Evolutionary conservation across 2,329 filamentous ascomycete genomes (phyloP), one percentile per base, ranked within the genome.

Genomic region (Diaporthe australafricana): DNA sequence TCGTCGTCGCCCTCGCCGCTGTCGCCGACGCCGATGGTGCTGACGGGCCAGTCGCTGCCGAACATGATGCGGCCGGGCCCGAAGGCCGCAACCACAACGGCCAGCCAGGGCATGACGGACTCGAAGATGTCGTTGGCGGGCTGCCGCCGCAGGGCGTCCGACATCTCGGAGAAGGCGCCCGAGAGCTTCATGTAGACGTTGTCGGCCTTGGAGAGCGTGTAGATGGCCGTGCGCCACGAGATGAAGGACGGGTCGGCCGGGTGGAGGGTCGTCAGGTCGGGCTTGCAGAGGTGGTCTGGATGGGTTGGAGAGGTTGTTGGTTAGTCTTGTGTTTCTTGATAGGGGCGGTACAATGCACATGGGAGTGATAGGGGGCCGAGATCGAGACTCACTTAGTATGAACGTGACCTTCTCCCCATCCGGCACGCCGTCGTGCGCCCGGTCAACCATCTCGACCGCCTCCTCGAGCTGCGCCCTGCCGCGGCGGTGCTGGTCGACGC

Each of bases 41-140:
- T 97, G 0, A 98, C 92, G 2, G 96, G 95, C 96, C 96, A 98
- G 81, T 98, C 95, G 75, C 93, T 95, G 30, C 92, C 95, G 81
- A 96, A 98, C 92, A 98, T 95, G 79, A 96, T 87, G 74, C 94
- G 87, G 27, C 85, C 79, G 0, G 92, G 83, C 1, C 93, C 91
- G 78, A 98, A 98, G 1, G 88, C 88, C 35, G 90, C 88, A 67
- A 97, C 88, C 0, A 95, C 84, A 67, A 92, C 89, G 73, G 91
- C 88, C 2, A 94, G 87, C 92, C 94, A 97, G 30, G 92, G 91
- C 72, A 88, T 85, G 25, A 93, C 85, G 50, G 87, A 87, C 73
- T 88, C 84, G 75, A 94, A 90, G 70, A 94, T 87, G 45, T 89
- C 86, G 70, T 88, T 83, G 42, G 86, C 79, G 12, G 86, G 80